Base-by-base conservation (phyloP, 306 rosid species). In the Lupinus albus region DNA sequence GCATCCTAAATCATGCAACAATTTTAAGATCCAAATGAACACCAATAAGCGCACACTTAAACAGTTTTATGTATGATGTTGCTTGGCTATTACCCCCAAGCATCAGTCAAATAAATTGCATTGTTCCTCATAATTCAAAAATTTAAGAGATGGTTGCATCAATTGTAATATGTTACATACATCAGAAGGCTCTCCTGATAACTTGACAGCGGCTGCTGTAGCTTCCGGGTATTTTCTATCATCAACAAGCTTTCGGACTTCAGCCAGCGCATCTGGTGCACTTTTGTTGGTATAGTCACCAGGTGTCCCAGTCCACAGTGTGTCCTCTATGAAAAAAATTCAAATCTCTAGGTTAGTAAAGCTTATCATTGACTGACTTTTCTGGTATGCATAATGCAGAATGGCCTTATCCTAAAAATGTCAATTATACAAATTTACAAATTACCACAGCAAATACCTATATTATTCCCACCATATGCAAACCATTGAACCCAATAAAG, bases 271-370 rank as follows among this genome's bases (percentile, higher is more conserved):
- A 71, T 61, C 65, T 10, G 91, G 91, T 59, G 86, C 96, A 5
- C 70, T 49, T 11, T 81, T 36, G 28, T 87, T 66, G 11, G 89
- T 87, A 17, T 89, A 89, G 53, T 73, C 52, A 2, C 84, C 86
- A 1, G 96, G 96, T 1, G 71, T 76, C 39, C 96, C 96, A 17
- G 96, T 87, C 94, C 94, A 89, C 16, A 89, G 89, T 15, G 96
- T 89, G 46, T 89, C 96, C 81, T 89, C 94, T 89, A 62, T 64
- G 59, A 39, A 12, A 46, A 30, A 71, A 74, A 2, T 55, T 30
- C 13, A 50, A 67, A 64, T 58, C 57, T 30, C 63, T 39, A 36
- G 8, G 33, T 73, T 13, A 77, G 59, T 20, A 58, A 12, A 50
- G 51, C 38, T 33, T 33, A 64, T 36, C 38, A 13, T 16, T n/a